Evolutionary conservation across 768 basidiomycete species (phyloP).

Genomic region (Lactifluus pinguis): DNA sequence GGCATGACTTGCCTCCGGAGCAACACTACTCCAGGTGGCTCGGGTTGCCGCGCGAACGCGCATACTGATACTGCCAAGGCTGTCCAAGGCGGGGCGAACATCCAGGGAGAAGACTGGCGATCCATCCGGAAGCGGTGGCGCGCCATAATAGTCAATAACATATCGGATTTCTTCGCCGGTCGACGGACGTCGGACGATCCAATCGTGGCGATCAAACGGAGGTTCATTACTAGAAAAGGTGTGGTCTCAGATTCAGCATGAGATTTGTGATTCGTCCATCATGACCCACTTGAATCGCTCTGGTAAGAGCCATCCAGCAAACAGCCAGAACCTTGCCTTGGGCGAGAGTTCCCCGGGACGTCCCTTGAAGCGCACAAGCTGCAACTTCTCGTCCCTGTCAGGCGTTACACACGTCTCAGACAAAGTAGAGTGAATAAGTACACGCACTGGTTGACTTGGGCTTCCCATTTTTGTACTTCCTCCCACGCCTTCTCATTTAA

Average conservation of each 20-base stretch:
- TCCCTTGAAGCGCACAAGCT: slow-evolving; percentile 80
- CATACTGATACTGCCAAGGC: slow-evolving; percentile 62
- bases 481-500: slow-evolving; percentile 95
- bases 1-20: neutral
- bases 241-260: neutral
- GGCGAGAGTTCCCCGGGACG: slow-evolving; percentile 90
- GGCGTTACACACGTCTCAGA: neutral
- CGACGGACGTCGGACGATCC: slow-evolving; percentile 77
- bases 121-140: slow-evolving; percentile 80
- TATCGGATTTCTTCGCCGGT: slow-evolving; percentile 84
- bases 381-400: slow-evolving; percentile 52
- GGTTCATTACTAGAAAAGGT: slow-evolving; percentile 58
- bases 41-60: slow-evolving; percentile 29
- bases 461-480: slow-evolving; percentile 92
- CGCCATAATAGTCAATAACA: slow-evolving; percentile 98
- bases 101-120: slow-evolving; percentile 94
- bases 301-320: slow-evolving; percentile 85
- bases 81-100: slow-evolving; percentile 91
- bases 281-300: slow-evolving; percentile 72
- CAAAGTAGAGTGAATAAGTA: neutral
- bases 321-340: slow-evolving; percentile 80
- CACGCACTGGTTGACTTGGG: slow-evolving; percentile 50
- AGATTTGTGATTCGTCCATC: neutral
- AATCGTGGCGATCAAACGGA: slow-evolving; percentile 94
- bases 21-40: slow-evolving; percentile 10